phyloP scores from a whole-genome alignment of 495 filamentous ascomycete species.

The Letharia columbiana region DNA sequence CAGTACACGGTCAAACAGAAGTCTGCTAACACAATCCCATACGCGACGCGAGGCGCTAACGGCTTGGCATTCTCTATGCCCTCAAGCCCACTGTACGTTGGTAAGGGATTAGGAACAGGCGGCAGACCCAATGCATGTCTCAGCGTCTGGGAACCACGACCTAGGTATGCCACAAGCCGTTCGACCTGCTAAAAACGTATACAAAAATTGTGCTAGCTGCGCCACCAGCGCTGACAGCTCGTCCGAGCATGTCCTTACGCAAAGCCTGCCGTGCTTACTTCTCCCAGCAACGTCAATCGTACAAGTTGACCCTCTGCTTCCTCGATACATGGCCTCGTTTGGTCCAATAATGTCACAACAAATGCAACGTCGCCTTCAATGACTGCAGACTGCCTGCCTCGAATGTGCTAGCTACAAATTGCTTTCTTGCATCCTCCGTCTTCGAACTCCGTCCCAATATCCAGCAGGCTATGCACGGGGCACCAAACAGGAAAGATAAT shows the following conservation, averaged over 20 bases:
- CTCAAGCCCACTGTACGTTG: background rate
- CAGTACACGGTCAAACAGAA: no score
- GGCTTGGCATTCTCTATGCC: conserved; percentile 2
- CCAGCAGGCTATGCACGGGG: background rate
- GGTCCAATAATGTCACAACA: no score
- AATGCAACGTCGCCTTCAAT: background rate
- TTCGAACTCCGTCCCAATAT: background rate
- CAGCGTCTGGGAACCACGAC: background rate
- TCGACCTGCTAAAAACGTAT: background rate
- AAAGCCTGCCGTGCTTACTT: background rate
- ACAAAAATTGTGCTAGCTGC: background rate
- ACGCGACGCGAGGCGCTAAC: background rate
- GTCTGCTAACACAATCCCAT: no score
- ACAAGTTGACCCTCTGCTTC: background rate
- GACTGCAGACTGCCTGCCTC: background rate
- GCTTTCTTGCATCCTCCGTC: background rate
- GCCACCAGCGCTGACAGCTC: background rate
- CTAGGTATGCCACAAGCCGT: background rate
- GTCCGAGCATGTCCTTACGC: conserved; percentile 5
- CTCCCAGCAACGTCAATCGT: background rate
- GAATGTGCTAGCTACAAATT: background rate
- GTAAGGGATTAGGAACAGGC: background rate
- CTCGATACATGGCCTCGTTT: background rate
- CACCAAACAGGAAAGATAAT: background rate
- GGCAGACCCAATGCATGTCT: background rate